phyloP scores from a whole-genome alignment of 352 stramenopile species.

The Phytophthora fragariaefolia region DNA sequence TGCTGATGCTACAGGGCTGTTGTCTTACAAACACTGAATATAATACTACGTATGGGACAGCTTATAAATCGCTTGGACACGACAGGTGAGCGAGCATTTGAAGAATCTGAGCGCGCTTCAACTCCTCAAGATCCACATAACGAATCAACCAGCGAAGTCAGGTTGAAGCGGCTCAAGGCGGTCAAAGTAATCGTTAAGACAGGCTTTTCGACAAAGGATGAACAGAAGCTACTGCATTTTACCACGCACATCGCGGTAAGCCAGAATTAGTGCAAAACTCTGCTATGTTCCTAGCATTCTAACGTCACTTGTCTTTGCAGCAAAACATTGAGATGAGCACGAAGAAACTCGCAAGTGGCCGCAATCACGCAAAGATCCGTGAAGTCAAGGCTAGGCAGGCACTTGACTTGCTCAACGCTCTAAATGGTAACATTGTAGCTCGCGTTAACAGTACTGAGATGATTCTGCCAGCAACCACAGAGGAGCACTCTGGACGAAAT shows the following conservation, averaged over 20 bases:
- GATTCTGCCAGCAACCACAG: conserved; percentile 6
- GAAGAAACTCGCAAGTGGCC: conserved; percentile 41
- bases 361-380: conserved; percentile 47
- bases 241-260: conserved; percentile 58
- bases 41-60: too few species aligned
- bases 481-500: neutral
- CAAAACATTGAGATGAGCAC: conserved; percentile 59
- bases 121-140: conserved; percentile 27
- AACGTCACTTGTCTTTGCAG: conserved; percentile 19
- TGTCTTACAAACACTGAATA: too few species aligned
- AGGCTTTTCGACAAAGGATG: conserved; percentile 66
- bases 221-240: conserved; percentile 72
- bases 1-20: neutral
- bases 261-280: neutral
- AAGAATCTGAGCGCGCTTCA: conserved; percentile 5
- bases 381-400: conserved; percentile 57
- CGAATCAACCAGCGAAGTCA: conserved; percentile 48
- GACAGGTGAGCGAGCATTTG: conserved; percentile 13
- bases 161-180: conserved; percentile 41
- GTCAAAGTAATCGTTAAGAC: conserved; percentile 31
- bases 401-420: conserved; percentile 62
- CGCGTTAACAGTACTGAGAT: conserved; percentile 13
- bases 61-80: conserved; percentile 61
- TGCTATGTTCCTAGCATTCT: neutral
- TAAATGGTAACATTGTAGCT: conserved; percentile 50